Conservation (phyloP, 2,329 filamentous ascomycete species). For the Fusarium palustre region DNA sequence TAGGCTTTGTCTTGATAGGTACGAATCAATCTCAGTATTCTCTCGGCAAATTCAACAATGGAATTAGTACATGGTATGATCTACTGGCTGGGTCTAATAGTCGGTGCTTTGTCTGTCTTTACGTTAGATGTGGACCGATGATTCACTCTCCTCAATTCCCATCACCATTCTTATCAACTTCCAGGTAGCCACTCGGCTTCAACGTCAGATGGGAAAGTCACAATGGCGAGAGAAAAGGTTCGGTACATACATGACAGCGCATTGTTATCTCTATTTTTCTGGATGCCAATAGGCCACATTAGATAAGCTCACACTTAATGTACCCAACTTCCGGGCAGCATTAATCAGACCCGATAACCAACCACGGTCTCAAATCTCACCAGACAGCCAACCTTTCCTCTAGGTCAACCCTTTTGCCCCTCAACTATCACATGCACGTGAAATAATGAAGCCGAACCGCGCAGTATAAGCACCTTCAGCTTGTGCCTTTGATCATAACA, state of each 20-base stretch:
- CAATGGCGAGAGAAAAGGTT: background rate
- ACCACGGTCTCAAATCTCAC: background rate
- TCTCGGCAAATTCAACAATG: background rate
- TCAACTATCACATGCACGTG: too few relatives aligned
- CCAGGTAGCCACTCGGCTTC: background rate
- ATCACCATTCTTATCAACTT: background rate
- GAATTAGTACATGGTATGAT: rapidly evolving
- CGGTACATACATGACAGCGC: background rate
- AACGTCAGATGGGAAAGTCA: rapidly evolving
- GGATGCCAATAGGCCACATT: rapidly evolving
- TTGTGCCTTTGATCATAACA: background rate
- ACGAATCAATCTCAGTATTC: rapidly evolving
- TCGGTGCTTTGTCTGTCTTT: too few relatives aligned
- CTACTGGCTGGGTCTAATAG: background rate
- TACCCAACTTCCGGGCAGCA: background rate
- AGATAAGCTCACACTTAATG: background rate
- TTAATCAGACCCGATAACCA: too few relatives aligned
- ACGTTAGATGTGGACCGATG: too few relatives aligned
- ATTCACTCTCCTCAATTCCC: too few relatives aligned
- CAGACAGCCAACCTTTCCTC: too few relatives aligned
- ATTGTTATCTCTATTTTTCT: background rate
- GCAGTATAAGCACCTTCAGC: too few relatives aligned
- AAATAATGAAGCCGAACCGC: too few relatives aligned
- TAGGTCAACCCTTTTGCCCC: too few relatives aligned
- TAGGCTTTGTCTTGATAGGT: too few relatives aligned